Percentiles rank a stretch among this genome's conserved stretches.
phyloP scores from a whole-genome alignment of 441 rosid genomes.

The Cnidoscolus chayamansa region DNA sequence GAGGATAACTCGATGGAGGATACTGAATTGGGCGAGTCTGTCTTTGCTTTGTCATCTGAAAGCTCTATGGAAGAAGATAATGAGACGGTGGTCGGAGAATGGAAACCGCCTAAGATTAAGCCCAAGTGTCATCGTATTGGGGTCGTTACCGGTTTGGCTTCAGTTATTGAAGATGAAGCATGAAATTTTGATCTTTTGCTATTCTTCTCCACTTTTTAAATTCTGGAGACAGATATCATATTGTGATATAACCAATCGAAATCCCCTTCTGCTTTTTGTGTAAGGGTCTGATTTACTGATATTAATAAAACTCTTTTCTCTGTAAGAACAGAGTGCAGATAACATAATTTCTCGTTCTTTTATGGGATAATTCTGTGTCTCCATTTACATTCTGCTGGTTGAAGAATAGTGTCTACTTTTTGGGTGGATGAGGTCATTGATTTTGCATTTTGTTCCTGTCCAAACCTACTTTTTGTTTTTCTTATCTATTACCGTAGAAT shows the following conservation, averaged over 20 bases:
- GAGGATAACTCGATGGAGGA: conserved; percentile 22
- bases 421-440: background rate
- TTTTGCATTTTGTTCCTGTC: background rate
- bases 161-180: conserved; percentile 39
- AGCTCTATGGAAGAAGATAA: conserved; percentile 30
- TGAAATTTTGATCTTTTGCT: conserved; percentile 25
- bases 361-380: background rate
- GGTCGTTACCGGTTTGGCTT: conserved; percentile 48
- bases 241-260: conserved; percentile 18
- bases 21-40: conserved; percentile 28
- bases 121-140: conserved; percentile 39
- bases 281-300: conserved; percentile 41
- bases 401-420: background rate
- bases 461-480: no score
- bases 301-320: conserved; percentile 22
- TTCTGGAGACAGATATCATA: conserved; percentile 20
- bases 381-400: background rate
- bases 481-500: background rate
- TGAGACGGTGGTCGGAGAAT: conserved; percentile 21
- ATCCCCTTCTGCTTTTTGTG: conserved; percentile 49
- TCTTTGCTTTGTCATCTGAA: conserved; percentile 35
- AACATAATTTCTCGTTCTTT: background rate
- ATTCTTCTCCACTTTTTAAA: background rate
- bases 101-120: conserved; percentile 44
- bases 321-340: conserved; percentile 11